phyloP scores from a whole-genome alignment of 2,329 filamentous ascomycete genomes.

The Aureobasidium mangrovei region DNA sequence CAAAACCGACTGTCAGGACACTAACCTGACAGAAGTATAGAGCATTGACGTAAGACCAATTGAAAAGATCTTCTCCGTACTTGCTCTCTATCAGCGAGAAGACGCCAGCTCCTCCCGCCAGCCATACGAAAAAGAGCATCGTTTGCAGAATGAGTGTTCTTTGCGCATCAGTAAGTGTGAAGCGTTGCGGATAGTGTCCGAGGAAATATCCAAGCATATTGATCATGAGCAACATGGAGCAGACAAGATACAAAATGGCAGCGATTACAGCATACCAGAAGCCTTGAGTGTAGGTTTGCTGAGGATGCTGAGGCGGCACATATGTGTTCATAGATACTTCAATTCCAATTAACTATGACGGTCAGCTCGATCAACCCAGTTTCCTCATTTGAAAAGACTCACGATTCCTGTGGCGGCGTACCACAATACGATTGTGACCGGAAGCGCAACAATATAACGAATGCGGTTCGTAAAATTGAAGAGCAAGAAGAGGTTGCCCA shows the following conservation, averaged over 20 bases:
- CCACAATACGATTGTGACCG: conserved; percentile 77
- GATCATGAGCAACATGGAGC: conserved; percentile 64
- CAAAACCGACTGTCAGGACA: conserved; percentile 53
- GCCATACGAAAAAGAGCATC: conserved; percentile 73
- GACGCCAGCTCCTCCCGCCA: conserved; percentile 66
- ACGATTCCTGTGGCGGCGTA: conserved; percentile 52
- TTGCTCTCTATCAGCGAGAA: conserved; percentile 58
- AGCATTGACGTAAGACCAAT: conserved; percentile 67
- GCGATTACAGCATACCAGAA: conserved; percentile 82
- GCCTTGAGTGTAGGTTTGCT: conserved; percentile 63
- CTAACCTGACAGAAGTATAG: conserved; percentile 60
- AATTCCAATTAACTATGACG: conserved; percentile 50
- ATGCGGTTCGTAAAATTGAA: conserved; percentile 78
- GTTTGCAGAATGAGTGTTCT: conserved; percentile 86
- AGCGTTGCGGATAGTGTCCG: conserved; percentile 69
- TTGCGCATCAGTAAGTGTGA: conserved; percentile 68
- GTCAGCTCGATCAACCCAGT: background rate
- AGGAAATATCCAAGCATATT: conserved; percentile 72
- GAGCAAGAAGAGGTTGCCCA: conserved; percentile 72
- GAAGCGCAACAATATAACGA: conserved; percentile 72
- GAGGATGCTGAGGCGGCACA: conserved; percentile 37
- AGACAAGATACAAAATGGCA: conserved; percentile 68
- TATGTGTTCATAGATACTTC: conserved; percentile 59
- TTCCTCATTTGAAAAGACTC: conserved; percentile 21
- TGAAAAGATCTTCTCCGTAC: conserved; percentile 27